Conservation (phyloP, 1,139 yeast species). For the Kluyveromyces sp. region DNA sequence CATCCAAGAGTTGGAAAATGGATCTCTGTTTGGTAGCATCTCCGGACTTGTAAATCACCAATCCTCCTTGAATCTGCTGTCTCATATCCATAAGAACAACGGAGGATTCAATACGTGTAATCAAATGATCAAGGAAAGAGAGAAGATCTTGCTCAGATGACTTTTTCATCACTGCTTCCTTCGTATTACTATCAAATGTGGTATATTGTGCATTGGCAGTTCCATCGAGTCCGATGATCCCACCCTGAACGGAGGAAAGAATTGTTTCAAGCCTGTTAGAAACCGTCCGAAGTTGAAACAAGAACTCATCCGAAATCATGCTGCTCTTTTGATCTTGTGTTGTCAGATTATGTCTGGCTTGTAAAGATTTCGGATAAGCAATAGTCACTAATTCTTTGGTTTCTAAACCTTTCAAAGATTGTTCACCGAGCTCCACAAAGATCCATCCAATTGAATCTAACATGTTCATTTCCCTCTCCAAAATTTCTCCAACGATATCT, state of each 20-base stretch:
- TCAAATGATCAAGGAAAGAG: conserved; percentile 28
- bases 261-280: conserved; percentile 25
- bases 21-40: conserved; percentile 14
- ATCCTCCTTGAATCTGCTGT: conserved; percentile 21
- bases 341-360: conserved; percentile 42
- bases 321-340: conserved; percentile 21
- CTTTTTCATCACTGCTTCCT: conserved; percentile 15
- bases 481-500: conserved; percentile 51
- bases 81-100: conserved; percentile 26
- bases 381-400: conserved; percentile 83
- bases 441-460: conserved; percentile 65
- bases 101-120: conserved; percentile 29
- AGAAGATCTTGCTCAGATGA: conserved; percentile 23
- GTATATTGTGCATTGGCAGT: conserved; percentile 9
- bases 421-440: conserved; percentile 73
- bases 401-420: conserved; percentile 88
- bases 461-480: conserved; percentile 61
- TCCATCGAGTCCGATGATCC: conserved; percentile 15
- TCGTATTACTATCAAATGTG: conserved; percentile 17
- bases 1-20: conserved; percentile 23
- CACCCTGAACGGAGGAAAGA: conserved; percentile 23
- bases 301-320: conserved; percentile 21
- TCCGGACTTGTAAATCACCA: conserved; percentile 15
- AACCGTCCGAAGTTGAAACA: conserved; percentile 22
- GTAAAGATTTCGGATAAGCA: conserved; percentile 62